Evolutionary conservation across 75 land plant genomes (phyloP).

Genomic region (Pseudotsuga menziesii): DNA sequence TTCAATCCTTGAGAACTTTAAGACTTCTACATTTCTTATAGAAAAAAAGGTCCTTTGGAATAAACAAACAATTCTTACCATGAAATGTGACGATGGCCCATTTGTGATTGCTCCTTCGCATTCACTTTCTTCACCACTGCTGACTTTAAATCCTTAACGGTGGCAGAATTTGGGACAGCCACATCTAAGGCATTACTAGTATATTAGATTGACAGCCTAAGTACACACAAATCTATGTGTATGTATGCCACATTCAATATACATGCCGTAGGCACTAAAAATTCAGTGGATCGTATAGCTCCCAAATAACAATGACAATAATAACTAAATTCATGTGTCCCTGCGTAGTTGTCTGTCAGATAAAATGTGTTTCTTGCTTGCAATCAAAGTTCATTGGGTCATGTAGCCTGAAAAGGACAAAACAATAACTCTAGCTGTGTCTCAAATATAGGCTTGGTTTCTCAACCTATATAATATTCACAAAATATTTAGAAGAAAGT

Average conservation of each 20-base stretch:
- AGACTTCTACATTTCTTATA: not conserved
- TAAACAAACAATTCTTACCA: conserved; percentile 38
- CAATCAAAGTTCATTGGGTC: not conserved
- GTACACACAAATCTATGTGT: not conserved
- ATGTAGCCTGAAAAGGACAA: too few species aligned
- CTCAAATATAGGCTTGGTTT: not conserved
- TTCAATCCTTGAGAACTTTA: not conserved
- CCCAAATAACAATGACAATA: not conserved
- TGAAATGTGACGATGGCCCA: conserved; percentile 95
- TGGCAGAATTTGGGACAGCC: conserved; percentile 71
- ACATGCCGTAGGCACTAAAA: not conserved
- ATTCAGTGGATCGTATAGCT: not conserved
- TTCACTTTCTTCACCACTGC: conserved; percentile 62
- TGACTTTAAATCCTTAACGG: conserved; percentile 71
- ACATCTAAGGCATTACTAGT: conserved; percentile 44
- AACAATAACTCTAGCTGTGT: not conserved
- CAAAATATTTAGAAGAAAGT: not conserved
- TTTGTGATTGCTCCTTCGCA: conserved; percentile 61
- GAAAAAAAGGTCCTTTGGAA: not conserved
- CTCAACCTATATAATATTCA: not conserved
- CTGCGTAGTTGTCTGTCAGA: not conserved
- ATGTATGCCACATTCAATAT: not conserved
- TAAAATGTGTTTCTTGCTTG: not conserved
- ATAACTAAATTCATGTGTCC: not conserved
- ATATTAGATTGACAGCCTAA: not conserved